Base-by-base conservation (phyloP, 306 rosid genomes). In the Casuarina cunninghamiana region DNA sequence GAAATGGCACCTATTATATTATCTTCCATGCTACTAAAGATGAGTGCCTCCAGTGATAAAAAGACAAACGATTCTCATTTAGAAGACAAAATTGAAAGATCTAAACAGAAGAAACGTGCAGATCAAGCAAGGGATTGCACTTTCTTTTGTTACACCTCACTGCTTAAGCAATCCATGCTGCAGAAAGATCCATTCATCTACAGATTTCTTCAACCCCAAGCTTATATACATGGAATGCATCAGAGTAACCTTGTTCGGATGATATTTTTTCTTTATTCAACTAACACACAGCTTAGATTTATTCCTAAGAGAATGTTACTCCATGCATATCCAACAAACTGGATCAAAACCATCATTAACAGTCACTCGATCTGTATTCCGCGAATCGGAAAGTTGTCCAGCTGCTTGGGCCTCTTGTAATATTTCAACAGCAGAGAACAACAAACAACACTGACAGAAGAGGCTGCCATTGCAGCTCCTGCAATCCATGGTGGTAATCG, bases 381-480 rank as follows among this genome's bases (percentile, higher is more conserved):
- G 19, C 83, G 69, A 63, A 93, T 88, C 55, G 83, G 86, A 73
- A 83, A 82, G 66, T 78, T 82, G 61, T 85, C 81, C 69, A 91
- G 84, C 88, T 80, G 87, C 16, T 65, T 81, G 37, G 94, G 94
- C 77, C 97, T 93, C 86, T 73, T 81, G 81, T 91, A 93, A 50
- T 81, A 81, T 84, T 85, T 91, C 57, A 93, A 80, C 89, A 91
- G 80, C 68, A 91, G 85, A 62, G 97, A 93, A 65, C 93, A 90
- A 54, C 94, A 93, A 32, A 93, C 97, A 43, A 93, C 98, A 74
- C 91, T 91, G 17, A 93, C 82, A 53, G 98, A 93, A 67, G 97
- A 93, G 21, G 98, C 97, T 42, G 97, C 98, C 98, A 93, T 93
- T 57, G 98, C 97, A 44, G 93, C 98, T 71, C 98, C 97, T 32